Conservation (phyloP, 768 basidiomycete species). For the Podaxis rugospora region DNA sequence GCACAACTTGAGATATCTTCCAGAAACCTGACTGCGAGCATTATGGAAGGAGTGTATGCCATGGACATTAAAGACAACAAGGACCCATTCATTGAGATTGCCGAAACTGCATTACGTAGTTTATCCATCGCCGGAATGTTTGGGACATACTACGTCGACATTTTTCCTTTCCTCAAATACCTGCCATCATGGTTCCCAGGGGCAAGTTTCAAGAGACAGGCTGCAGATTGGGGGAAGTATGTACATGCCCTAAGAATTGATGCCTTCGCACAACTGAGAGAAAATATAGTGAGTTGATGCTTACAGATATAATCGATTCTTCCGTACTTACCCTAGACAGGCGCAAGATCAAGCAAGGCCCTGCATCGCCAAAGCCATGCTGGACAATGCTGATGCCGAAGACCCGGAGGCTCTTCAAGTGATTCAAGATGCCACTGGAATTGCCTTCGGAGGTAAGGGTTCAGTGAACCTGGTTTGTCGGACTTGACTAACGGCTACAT, state of each 20-base stretch:
- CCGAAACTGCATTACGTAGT: not conserved
- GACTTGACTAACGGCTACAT: too few relatives aligned
- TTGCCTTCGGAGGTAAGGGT: too few relatives aligned
- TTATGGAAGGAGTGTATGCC: not conserved
- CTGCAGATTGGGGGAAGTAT: not conserved
- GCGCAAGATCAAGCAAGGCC: too few relatives aligned
- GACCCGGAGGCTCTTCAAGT: too few relatives aligned
- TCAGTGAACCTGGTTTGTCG: too few relatives aligned
- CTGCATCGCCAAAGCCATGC: too few relatives aligned
- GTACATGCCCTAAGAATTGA: not conserved
- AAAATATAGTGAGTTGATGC: not conserved
- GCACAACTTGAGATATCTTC: not conserved
- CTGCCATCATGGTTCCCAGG: constrained; percentile 16
- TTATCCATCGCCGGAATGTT: not conserved
- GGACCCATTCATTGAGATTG: not conserved
- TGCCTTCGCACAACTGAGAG: not conserved
- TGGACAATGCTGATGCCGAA: too few relatives aligned
- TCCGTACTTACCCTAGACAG: too few relatives aligned
- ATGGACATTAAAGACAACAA: not conserved
- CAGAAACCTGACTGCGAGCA: not conserved
- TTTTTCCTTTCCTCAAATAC: constrained; percentile 10
- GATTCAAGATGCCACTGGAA: too few relatives aligned
- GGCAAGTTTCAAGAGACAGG: constrained; percentile 9
- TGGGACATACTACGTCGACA: constrained; percentile 1
- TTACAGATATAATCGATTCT: not conserved